phyloP scores from a whole-genome alignment of 1,284 basidiomycete genomes.

The Acaromyces ingoldii region DNA sequence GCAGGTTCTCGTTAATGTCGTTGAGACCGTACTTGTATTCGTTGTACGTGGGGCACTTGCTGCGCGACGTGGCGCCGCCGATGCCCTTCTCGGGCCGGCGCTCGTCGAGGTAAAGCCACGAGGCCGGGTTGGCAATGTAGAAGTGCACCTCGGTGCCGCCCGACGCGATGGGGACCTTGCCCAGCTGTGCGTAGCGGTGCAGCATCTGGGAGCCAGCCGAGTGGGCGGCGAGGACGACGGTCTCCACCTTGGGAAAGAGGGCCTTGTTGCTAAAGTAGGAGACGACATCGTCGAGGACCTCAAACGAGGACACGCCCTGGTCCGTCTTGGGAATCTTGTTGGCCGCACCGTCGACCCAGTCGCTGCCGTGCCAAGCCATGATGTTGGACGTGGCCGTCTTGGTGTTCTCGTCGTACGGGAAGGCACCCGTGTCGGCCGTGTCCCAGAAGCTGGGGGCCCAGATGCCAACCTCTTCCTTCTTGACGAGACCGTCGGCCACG shows the following conservation, averaged over 20 bases:
- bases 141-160: no score
- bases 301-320: slow-evolving; percentile 21
- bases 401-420: slow-evolving; percentile 15
- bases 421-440: background rate
- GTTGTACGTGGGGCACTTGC: no score
- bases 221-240: slow-evolving; percentile 37
- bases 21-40: no score
- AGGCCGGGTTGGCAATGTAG: no score
- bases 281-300: slow-evolving; percentile 31
- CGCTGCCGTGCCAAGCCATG: slow-evolving; percentile 20
- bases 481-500: background rate
- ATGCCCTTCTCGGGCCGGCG: no score
- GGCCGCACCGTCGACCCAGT: slow-evolving; percentile 31
- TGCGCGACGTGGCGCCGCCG: no score
- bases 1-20: no score
- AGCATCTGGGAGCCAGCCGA: slow-evolving; percentile 29
- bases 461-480: background rate
- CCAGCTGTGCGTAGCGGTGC: slow-evolving; percentile 40
- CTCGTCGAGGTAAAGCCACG: no score
- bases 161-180: slow-evolving; percentile 16
- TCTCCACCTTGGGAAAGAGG: slow-evolving; percentile 33
- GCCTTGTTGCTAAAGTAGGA: slow-evolving; percentile 32
- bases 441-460: background rate
- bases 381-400: slow-evolving; percentile 25
- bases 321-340: slow-evolving; percentile 20